Base-by-base conservation (phyloP, 2,329 filamentous ascomycete species). In the Diaporthe australafricana region DNA sequence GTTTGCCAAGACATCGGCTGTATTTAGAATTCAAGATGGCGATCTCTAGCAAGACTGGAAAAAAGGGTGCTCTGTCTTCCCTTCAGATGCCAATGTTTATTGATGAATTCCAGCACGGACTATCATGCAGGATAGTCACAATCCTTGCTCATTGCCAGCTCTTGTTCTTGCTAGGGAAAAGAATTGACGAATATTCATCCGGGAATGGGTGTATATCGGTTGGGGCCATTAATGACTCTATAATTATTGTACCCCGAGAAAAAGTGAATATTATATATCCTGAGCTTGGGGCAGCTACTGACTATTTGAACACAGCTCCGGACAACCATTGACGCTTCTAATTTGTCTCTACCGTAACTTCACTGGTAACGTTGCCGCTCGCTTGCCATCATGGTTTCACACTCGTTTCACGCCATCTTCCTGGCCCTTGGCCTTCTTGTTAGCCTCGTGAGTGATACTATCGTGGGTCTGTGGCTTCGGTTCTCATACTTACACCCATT, bases 311-410 rank as follows among this genome's bases (percentile, higher is more conserved):
- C 4, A 3, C 4, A 20, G 20, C 9, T 6, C 14, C n/a, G n/a
- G 17, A 30, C 14, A 20, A 52, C 14, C 12, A 27, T 14, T 0
- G 2, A 4, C 0, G 5, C n/a, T 4, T 7, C 9, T 14, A 1
- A n/a, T 22, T 1, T 16, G 30, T 7, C 2, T 8, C 9, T 27
- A n/a, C 14, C 20, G 5, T 7, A n/a, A 22, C 20, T 14, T 8
- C 11, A 5, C 16, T 11, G 30, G 4, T 27, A 42, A 5, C 38
- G 5, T 12, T 60, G 3, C 25, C 56, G 5, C 25, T 62, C 25
- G 9, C 45, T 45, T 32, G 16, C 25, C 56, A n/a, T 16, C 40
- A 62, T 62, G 56, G 25, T 42, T 16, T 16, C 25, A 45, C 25
- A 7, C 56, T 62, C 56, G 9, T 47, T 62, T 3, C 38, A 47